phyloP scores from a whole-genome alignment of 2,329 filamentous ascomycete genomes.

The Nemania sp. region DNA sequence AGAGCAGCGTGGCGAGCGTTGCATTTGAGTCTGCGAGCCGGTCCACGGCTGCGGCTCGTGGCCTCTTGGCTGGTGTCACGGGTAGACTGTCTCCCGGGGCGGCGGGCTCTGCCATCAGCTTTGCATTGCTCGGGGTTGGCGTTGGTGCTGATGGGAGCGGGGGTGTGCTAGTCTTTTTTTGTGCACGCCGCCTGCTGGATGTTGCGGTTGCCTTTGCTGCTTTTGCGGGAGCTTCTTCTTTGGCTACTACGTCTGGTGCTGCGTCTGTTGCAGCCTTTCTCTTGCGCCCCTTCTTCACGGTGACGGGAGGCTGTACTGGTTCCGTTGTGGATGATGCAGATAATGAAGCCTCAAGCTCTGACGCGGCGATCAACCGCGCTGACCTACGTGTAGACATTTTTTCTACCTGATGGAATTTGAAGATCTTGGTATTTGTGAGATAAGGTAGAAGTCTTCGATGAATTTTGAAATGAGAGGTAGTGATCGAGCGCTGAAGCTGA shows the following conservation, averaged over 20 bases:
- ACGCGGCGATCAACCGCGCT: conserved; percentile 47
- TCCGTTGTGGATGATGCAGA: conserved; percentile 36
- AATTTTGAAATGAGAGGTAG: conserved; percentile 5
- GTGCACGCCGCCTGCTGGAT: conserved; percentile 48
- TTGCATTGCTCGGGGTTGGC: conserved; percentile 60
- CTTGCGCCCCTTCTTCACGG: conserved; percentile 52
- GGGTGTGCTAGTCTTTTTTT: conserved; percentile 41
- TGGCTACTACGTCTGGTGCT: conserved; percentile 1
- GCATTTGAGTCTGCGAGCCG: conserved; percentile 72
- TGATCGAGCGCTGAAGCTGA: conserved; percentile 1
- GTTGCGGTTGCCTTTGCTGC: conserved; percentile 34
- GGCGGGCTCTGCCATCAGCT: conserved; percentile 54
- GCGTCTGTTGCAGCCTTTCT: conserved; percentile 41
- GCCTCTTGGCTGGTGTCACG: conserved; percentile 55
- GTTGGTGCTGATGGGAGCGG: conserved; percentile 56
- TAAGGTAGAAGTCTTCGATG: conserved; percentile 7
- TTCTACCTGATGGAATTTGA: conserved; percentile 20
- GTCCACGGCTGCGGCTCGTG: conserved; percentile 57
- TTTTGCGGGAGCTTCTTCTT: conserved; percentile 26
- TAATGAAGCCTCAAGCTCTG: conserved; percentile 36
- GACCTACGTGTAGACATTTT: conserved; percentile 52
- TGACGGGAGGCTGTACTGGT: conserved; percentile 42
- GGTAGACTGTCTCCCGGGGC: conserved; percentile 26
- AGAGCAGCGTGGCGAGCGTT: conserved; percentile 78
- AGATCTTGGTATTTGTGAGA: background rate